A percentile compares a stretch with the other conserved stretches of the same genome.
Evolutionary conservation across 805 yeast genomes (phyloP).

Genomic region (Priceomyces fermenticarens): DNA sequence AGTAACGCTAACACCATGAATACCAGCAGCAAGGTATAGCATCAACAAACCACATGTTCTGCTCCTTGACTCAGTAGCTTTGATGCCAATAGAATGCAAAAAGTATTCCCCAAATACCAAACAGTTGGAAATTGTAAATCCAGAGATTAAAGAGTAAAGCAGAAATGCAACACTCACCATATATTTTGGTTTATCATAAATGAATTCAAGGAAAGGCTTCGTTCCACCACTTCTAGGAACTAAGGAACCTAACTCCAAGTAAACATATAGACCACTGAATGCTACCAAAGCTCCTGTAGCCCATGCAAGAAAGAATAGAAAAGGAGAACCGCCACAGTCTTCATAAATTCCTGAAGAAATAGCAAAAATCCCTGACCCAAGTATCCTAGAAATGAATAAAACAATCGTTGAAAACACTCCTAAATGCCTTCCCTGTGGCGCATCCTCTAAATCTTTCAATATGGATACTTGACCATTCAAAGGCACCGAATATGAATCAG

Average conservation of each 20-base stretch:
- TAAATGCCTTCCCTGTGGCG: slow-evolving; percentile 73
- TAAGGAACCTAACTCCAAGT: slow-evolving; percentile 66
- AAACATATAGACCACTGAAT: slow-evolving; percentile 64
- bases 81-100: slow-evolving; percentile 42
- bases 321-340: slow-evolving; percentile 67
- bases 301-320: slow-evolving; percentile 63
- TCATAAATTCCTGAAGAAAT: slow-evolving; percentile 64
- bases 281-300: slow-evolving; percentile 57
- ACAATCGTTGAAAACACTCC: slow-evolving; percentile 67
- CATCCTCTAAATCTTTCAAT: slow-evolving; percentile 42
- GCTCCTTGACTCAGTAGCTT: slow-evolving; percentile 32
- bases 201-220: slow-evolving; percentile 67
- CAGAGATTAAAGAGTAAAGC: slow-evolving; percentile 50
- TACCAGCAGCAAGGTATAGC: slow-evolving; percentile 24
- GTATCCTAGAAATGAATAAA: slow-evolving; percentile 61
- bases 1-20: slow-evolving; percentile 60
- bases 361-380: slow-evolving; percentile 79
- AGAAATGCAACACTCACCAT: slow-evolving; percentile 51
- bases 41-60: slow-evolving; percentile 30
- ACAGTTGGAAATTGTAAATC: slow-evolving; percentile 53
- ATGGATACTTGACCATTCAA: slow-evolving; percentile 14
- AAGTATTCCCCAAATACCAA: slow-evolving; percentile 63
- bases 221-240: slow-evolving; percentile 76
- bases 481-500: slow-evolving; percentile 3
- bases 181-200: slow-evolving; percentile 59